phyloP scores from a whole-genome alignment of 257 asterid species.

The Orobanche coerulescens region DNA sequence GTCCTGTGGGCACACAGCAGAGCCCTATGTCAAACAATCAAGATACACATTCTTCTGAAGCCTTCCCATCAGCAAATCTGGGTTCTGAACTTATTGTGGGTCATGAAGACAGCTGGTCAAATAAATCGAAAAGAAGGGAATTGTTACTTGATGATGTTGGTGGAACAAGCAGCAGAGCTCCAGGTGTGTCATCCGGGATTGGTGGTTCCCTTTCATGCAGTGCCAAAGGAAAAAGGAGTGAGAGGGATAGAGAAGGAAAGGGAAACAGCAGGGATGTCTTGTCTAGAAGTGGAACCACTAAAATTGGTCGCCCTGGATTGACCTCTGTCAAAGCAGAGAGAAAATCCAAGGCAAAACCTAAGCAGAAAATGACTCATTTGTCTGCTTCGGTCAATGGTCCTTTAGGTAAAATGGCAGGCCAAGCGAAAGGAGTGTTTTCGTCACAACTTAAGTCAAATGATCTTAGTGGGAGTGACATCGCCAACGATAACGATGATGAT shows the following conservation, averaged over 20 bases:
- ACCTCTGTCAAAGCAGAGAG: conserved; percentile 68
- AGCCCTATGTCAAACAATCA: conserved; percentile 58
- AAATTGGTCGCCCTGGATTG: conserved; percentile 47
- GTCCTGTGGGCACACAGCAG: conserved; percentile 52
- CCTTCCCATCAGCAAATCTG: conserved; percentile 31
- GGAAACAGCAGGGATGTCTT: conserved; percentile 54
- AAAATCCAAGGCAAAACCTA: conserved; percentile 69
- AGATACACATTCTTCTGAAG: conserved; percentile 47
- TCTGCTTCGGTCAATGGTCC: conserved; percentile 65
- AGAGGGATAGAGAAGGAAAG: conserved; percentile 76
- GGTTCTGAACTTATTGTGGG: conserved; percentile 44
- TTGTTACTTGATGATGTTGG: conserved; percentile 68
- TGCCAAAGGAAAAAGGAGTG: conserved; percentile 89
- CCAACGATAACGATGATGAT: conserved; percentile 35
- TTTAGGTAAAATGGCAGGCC: conserved; percentile 57
- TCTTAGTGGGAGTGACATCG: conserved; percentile 31
- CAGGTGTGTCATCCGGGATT: conserved; percentile 40
- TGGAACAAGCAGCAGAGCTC: conserved; percentile 35
- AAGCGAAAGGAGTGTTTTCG: conserved; percentile 41
- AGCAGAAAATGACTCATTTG: conserved; percentile 71
- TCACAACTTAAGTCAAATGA: conserved; percentile 47
- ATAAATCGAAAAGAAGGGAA: conserved; percentile 60
- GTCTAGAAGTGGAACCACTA: conserved; percentile 61
- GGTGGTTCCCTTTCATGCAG: conserved; percentile 61
- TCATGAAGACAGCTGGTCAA: conserved; percentile 50